These are phyloP conservation scores for Westerdykella sp. DNA, from an alignment of 2,329 filamentous ascomycete genomes.

Conservation along the genomic window DNA sequence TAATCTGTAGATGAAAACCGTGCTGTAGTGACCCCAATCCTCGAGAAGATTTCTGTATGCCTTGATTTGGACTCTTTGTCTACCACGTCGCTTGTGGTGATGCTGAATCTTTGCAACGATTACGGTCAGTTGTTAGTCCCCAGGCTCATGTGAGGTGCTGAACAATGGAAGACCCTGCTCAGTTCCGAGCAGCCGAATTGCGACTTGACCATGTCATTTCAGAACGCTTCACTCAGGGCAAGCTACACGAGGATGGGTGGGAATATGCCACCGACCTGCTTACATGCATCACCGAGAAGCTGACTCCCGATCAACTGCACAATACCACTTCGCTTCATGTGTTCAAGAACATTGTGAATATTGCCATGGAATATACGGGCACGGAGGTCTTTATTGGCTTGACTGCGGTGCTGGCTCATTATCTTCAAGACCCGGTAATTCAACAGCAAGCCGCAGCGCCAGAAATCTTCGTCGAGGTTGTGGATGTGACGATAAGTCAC, in stretches of 20 bases:
- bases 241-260: constrained; percentile 25
- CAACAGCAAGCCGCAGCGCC: constrained; percentile 28
- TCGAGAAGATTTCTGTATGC: constrained; percentile 23
- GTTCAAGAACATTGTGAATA: constrained; percentile 23
- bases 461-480: constrained; percentile 22
- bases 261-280: constrained; percentile 33
- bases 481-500: constrained; percentile 27
- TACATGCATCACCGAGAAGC: constrained; percentile 31
- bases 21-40: constrained; percentile 18
- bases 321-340: constrained; percentile 24
- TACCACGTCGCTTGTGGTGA: constrained; percentile 33
- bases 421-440: constrained; percentile 32
- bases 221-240: constrained; percentile 17
- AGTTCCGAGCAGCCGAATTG: constrained; percentile 28
- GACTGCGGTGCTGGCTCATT: constrained; percentile 28
- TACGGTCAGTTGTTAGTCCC: constrained; percentile 23
- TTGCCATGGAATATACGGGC: constrained; percentile 21
- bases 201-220: constrained; percentile 29
- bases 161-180: constrained; percentile 27
- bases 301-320: constrained; percentile 29
- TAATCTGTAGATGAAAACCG: constrained; percentile 27
- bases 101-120: constrained; percentile 42
- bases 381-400: constrained; percentile 34
- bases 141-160: not conserved
- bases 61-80: constrained; percentile 19